Evolutionary conservation across 176 grass and related monocot genomes (phyloP), one percentile per base, ranked within the genome.

Genomic region (Ampelocalamus luodianensis): DNA sequence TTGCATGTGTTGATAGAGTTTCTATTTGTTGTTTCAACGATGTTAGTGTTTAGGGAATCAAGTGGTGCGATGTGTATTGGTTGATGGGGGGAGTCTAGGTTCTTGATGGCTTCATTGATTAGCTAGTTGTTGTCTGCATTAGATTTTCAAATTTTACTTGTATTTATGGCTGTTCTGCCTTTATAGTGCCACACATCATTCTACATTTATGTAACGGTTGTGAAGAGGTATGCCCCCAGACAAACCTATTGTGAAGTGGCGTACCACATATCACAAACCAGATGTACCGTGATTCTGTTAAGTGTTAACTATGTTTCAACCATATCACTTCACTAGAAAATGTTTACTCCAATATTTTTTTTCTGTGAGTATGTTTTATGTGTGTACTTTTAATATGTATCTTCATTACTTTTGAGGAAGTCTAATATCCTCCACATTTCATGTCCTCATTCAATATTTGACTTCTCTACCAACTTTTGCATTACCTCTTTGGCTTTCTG

Each of bases 181-280:
- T 44, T 79, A 64, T 49, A 23, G 15, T 63, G 8, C 0, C 18
- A 79, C 70, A 48, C 77, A 66, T 65, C 32, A 49, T 65, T 65
- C 27, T 79, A 29, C 70, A 49, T 72, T 14, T 34, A 66, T 79
- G 26, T 79, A 79, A 79, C 10, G 29, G 77, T 50, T 79, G 8
- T 37, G 60, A 66, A 66, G 44, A 66, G 61, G 26, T 50, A 68
- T 67, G 23, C 36, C 15, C 1, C 26, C 5, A 40, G 29, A 77
- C 0, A 18, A 22, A 60, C 6, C 20, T 73, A 59, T 73, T 73
- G 59, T 53, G 45, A 37, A 75, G 45, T 54, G 60, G 29, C 20
- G 14, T 83, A 81, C 71, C 76, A 46, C 10, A 16, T 20, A 61
- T 40, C 13, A 65, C 40, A 14, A 48, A 64, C 76, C 16, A 18